phyloP scores from a whole-genome alignment of 2,329 filamentous ascomycete species.

The Xenosphaeropsis pyriputrescens region DNA sequence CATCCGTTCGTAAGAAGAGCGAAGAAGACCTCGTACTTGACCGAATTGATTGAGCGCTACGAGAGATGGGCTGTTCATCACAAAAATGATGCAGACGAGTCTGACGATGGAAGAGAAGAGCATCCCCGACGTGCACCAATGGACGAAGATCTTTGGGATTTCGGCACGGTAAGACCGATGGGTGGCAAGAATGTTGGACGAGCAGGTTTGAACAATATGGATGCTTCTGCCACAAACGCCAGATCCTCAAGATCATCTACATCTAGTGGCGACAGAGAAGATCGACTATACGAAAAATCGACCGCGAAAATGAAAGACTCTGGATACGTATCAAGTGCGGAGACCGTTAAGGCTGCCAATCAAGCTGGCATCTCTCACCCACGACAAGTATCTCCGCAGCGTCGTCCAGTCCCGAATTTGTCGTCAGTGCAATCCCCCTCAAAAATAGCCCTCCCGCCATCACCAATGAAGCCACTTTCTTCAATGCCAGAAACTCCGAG shows the following conservation, averaged over 20 bases:
- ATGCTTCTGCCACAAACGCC: conserved; percentile 68
- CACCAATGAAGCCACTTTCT: conserved; percentile 31
- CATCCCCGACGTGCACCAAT: conserved; percentile 28
- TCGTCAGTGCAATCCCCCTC: conserved; percentile 30
- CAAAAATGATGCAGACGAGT: conserved; percentile 56
- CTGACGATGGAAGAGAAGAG: conserved; percentile 33
- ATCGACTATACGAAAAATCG: conserved; percentile 32
- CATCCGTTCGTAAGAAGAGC: conserved; percentile 84
- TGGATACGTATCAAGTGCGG: conserved; percentile 19
- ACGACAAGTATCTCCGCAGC: conserved; percentile 44
- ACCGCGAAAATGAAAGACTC: conserved; percentile 33
- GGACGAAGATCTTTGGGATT: conserved; percentile 92
- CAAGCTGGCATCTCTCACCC: conserved; percentile 29
- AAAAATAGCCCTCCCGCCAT: conserved; percentile 45
- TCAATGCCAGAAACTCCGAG: conserved; percentile 30
- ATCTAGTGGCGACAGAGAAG: conserved; percentile 30
- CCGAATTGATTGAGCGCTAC: conserved; percentile 85
- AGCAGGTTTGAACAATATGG: conserved; percentile 56
- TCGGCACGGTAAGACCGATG: conserved; percentile 84
- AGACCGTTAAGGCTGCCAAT: conserved; percentile 37
- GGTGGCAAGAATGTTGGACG: conserved; percentile 46
- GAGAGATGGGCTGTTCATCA: conserved; percentile 76
- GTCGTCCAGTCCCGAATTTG: conserved; percentile 30
- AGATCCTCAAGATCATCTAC: conserved; percentile 41
- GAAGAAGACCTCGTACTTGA: conserved; percentile 92